phyloP scores from a whole-genome alignment of 176 grass and related monocot genomes.

The Avena sativa region DNA sequence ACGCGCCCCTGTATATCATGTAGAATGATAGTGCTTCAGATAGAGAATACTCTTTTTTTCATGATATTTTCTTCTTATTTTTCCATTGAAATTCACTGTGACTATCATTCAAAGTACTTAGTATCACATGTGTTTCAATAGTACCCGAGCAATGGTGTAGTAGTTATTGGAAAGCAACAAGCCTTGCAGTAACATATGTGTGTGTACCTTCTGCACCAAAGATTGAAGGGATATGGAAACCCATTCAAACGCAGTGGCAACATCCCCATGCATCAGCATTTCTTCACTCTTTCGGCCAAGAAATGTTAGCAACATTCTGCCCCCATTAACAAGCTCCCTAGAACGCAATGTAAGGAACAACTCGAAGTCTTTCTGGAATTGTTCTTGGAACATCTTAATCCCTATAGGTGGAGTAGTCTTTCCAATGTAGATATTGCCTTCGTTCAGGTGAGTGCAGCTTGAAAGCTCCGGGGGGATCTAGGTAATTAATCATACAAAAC shows the following conservation, averaged over 20 bases:
- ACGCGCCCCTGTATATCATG: too few relatives aligned
- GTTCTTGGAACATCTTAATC: conserved; percentile 32
- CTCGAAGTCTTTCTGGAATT: conserved; percentile 43
- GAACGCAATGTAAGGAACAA: conserved; percentile 33
- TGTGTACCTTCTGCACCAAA: conserved; percentile 50
- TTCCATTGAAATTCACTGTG: too few relatives aligned
- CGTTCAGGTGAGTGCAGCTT: conserved; percentile 15
- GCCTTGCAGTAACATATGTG: background rate
- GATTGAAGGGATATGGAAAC: conserved; percentile 9
- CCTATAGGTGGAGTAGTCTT: conserved; percentile 15
- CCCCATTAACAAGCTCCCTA: conserved; percentile 33
- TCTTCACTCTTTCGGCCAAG: conserved; percentile 17
- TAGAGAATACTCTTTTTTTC: too few relatives aligned
- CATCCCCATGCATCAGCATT: background rate
- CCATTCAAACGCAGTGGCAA: background rate
- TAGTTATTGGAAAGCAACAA: too few relatives aligned
- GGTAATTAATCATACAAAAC: background rate
- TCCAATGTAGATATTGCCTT: conserved; percentile 42
- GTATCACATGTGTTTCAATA: too few relatives aligned
- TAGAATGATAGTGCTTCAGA: too few relatives aligned
- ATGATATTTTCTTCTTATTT: too few relatives aligned
- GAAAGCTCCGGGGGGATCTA: conserved; percentile 44
- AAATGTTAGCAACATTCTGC: conserved; percentile 51
- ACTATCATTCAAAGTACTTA: too few relatives aligned
- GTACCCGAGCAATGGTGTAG: too few relatives aligned